Conservation (phyloP, 257 asterid genomes). For the Paraleonurus japonicus region DNA sequence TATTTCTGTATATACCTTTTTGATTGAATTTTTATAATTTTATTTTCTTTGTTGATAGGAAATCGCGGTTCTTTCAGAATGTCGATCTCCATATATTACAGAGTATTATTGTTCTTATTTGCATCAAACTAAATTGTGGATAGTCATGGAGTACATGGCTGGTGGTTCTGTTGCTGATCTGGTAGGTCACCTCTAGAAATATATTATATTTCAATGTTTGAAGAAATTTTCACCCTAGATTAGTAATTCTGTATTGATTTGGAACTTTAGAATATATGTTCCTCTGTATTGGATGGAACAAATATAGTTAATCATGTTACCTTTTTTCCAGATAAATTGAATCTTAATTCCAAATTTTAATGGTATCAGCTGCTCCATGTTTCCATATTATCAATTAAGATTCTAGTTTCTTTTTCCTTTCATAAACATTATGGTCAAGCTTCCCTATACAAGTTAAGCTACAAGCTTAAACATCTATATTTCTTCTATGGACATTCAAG, state of each 20-base stretch:
- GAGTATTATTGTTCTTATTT: conserved; percentile 92
- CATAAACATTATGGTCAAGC: too few species aligned
- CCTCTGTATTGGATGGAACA: neutral
- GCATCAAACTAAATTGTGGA: conserved; percentile 90
- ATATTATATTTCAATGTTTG: conserved; percentile 18
- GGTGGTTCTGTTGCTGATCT: conserved; percentile 99
- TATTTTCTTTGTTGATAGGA: conserved; percentile 56
- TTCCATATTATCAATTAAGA: conserved; percentile 2
- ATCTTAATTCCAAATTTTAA: neutral
- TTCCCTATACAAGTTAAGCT: neutral
- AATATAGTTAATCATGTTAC: neutral
- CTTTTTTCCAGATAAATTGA: conserved; percentile 5
- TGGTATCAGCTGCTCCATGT: neutral
- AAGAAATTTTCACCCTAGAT: conserved; percentile 2
- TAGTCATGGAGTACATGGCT: conserved; percentile 99
- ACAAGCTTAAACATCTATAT: conserved; percentile 1
- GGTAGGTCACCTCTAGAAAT: conserved; percentile 46
- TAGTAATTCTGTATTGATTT: neutral
- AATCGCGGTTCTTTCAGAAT: conserved; percentile 94
- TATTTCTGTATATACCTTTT: conserved; percentile 17
- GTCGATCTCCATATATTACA: conserved; percentile 90
- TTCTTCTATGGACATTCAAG: neutral
- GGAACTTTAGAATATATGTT: neutral
- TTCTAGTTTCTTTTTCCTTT: too few species aligned
- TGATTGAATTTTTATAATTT: conserved; percentile 10